Evolutionary conservation across 148 eudicot species (phyloP), one percentile per base, ranked within the genome.

Genomic region (Gaultheria prostrata): DNA sequence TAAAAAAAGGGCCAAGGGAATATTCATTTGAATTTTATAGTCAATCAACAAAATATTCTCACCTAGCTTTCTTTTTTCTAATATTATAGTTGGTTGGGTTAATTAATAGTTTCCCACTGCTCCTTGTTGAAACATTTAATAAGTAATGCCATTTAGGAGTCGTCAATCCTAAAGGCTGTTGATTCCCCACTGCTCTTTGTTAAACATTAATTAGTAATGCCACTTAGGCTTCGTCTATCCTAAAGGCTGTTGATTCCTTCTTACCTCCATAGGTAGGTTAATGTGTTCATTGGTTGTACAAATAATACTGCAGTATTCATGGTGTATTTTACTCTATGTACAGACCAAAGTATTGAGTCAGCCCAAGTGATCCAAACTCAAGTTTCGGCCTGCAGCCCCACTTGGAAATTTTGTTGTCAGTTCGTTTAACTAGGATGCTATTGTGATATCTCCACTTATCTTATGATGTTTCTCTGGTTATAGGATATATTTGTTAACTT

Each of bases 281-380:
- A 5, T 28, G 6, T 70, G 74, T 70, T 32, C 75, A 33, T 70
- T 70, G 45, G 43, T 33, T 70, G 18, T 70, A 30, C 32, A 33
- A 21, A 32, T 6, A 33, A 70, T 13, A 65, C 17, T 65, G 35
- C 71, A 26, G 32, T 12, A 28, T 65, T 65, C 71, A 11, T 65
- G 33, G 71, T 65, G 71, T 65, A 65, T 65, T 65, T 65, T 65
- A 65, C 71, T 65, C 71, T 65, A 65, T 65, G 14, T 65, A 26
- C 33, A 26, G 71, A 5, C 32, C 71, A 65, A n/a, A 10, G 32
- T 65, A 26, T 26, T 26, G 71, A 0, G 71, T 26, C 71, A 10
- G 71, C 71, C 32, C 74, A 30, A 70, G 39, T 30, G 45, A 32
- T 30, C 39, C 45, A 14, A 70, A 32, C 20, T 15, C 43, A 14